Evolutionary conservation across 495 filamentous ascomycete genomes (phyloP), one percentile per base, ranked within the genome.

Genomic region (Penicillium odoratum): DNA sequence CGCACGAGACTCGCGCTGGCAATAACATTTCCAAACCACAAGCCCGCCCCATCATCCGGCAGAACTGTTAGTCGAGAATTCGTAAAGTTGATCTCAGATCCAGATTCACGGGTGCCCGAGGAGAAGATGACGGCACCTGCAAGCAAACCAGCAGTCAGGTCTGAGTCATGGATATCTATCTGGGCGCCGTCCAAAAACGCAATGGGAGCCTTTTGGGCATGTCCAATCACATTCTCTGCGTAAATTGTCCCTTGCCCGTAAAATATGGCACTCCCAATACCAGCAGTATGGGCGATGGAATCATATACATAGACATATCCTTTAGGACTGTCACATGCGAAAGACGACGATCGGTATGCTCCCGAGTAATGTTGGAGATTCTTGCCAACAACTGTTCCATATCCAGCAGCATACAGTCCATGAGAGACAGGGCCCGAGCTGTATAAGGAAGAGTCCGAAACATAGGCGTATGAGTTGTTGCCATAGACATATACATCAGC

Each of bases 261-360:
- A 40, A 63, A 55, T 13, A 52, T 63, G 1, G 60, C 60, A 47
- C 56, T 59, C 5, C 60, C 60, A 16, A 63, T 48, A 0, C 56
- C 60, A 2, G 60, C 60, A 21, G 56, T 59, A 52, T 63, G 55
- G 2, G 60, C 51, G 31, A 56, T 28, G 2, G 56, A 42, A 26
- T 63, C 60, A 45, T 42, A 46, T 4, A 63, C 51, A 43, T 59
- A 48, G n/a, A 63, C 30, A 33, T 59, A 58, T 9, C 56, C 60
- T 16, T 49, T 50, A 2, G 60, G 60, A 34, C 45, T 55, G 52
- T 63, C 60, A 11, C 60, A 56, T 5, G 60, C 45, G 52, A 63
- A 63, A 3, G 56, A 45, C 2, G 56, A 63, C 0, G 36, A 59
- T 15, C 60, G 60, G 18, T 59, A 28, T 31, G 44, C 60, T 0